Evolutionary conservation across 1,139 yeast species (phyloP), one percentile per base, ranked within the genome.

Genomic region (Zhuliangozyma blackwelliae): DNA sequence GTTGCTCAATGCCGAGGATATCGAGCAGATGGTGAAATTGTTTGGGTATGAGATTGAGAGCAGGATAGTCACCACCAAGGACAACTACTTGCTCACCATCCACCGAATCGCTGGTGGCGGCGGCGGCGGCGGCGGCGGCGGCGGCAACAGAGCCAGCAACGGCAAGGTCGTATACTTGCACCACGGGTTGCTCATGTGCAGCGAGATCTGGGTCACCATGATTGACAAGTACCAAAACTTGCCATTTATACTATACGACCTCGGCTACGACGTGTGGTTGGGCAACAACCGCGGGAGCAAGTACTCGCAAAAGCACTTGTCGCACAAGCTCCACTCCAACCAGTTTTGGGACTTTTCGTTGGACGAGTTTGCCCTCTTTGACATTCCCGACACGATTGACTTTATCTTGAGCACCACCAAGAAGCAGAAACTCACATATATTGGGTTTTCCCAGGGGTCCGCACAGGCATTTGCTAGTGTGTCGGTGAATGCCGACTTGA

Each of bases 211-310:
- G 97, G 78, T 85, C 32, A 77, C 92, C 25, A 80, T 79, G 75
- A 56, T 79, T 27, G 76, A 80, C 11, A 75, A 78, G 31, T 54
- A 75, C 29, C 68, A 72, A 36, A 85, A 86, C 50, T 59, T 90
- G 37, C 96, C 97, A 0, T 82, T 85, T 52, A 65, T 77, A 2
- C 67, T 90, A 32, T 86, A 82, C 39, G 90, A 86, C 44, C 57
- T 79, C 43, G 96, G 96, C 3, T 88, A 80, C 55, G 96, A 88
- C 53, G 95, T 88, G n/a, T 88, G 94, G 90, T 62, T 88, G 45
- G 96, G 96, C 1, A 88, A 88, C 57, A 88, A 88, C 52, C 65
- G 96, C 37, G 96, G 96, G 20, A 89, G 88, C 61, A 88, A 88
- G 61, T 88, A 88, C 61, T 81, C 92, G 20, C 72, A 66, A 41